Conservation (phyloP, 2,329 filamentous ascomycete genomes). For the Berkeleyomyces rouxiae region DNA sequence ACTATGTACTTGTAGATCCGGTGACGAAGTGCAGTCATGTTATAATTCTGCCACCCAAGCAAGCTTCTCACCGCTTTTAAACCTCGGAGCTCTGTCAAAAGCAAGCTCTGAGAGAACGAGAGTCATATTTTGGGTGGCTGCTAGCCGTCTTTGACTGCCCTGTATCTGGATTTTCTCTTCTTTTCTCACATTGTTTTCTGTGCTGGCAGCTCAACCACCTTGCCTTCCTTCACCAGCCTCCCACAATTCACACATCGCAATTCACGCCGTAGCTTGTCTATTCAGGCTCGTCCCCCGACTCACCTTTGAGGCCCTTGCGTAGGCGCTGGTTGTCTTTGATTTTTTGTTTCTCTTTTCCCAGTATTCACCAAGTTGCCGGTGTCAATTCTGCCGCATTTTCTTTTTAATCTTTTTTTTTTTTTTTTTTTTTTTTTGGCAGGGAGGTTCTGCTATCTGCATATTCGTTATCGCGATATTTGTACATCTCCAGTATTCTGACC, state of each 20-base stretch:
- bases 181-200: neutral
- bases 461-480: neutral
- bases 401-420: neutral
- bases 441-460: neutral
- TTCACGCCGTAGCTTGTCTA: neutral
- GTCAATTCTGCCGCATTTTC: neutral
- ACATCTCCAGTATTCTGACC: neutral
- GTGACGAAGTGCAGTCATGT: too few species aligned
- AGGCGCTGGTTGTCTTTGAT: neutral
- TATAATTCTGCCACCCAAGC: too few species aligned
- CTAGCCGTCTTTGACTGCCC: neutral
- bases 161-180: neutral
- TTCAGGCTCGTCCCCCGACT: neutral
- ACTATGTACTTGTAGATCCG: too few species aligned
- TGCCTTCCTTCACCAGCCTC: constrained; percentile 2
- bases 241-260: neutral
- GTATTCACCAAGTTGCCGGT: too few species aligned
- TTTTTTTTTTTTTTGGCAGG: neutral
- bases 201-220: neutral
- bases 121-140: neutral
- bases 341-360: neutral
- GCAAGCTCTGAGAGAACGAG: neutral
- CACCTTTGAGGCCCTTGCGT: neutral
- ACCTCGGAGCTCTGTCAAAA: neutral
- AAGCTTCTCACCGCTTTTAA: neutral